These are phyloP conservation scores for Amesomyces nigricolor DNA, from an alignment of 2,329 filamentous ascomycete species.

Conservation along the genomic window DNA sequence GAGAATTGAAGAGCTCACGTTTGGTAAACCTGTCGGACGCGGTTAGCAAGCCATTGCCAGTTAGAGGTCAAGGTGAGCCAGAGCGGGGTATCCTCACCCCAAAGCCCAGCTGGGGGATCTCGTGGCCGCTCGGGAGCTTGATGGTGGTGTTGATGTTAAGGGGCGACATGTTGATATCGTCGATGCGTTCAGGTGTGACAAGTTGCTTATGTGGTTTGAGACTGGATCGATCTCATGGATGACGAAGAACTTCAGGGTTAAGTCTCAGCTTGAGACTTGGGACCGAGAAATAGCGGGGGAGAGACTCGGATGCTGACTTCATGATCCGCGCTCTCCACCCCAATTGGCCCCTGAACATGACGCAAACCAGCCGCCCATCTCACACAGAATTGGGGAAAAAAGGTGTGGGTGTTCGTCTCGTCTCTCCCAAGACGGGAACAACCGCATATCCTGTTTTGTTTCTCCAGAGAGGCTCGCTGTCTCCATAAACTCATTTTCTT, in stretches of 20 bases:
- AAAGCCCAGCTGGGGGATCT: slow-evolving; percentile 48
- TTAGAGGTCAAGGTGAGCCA: not conserved
- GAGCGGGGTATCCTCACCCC: slow-evolving; percentile 39
- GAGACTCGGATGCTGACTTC: too few relatives aligned
- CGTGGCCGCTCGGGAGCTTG: slow-evolving; percentile 51
- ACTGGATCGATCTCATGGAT: too few relatives aligned
- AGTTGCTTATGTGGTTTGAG: not conserved
- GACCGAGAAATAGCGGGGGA: too few relatives aligned
- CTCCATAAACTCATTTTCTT: too few relatives aligned
- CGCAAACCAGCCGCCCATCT: not conserved
- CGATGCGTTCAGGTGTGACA: not conserved
- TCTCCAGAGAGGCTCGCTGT: too few relatives aligned
- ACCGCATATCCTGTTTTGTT: too few relatives aligned
- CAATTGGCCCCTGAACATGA: too few relatives aligned
- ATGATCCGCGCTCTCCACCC: too few relatives aligned
- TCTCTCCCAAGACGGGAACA: too few relatives aligned
- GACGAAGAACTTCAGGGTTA: too few relatives aligned
- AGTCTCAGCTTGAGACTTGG: too few relatives aligned
- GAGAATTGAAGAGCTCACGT: not conserved
- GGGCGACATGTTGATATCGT: slow-evolving; percentile 38
- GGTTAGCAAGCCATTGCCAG: not conserved
- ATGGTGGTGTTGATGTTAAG: slow-evolving; percentile 43
- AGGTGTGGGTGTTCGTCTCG: too few relatives aligned
- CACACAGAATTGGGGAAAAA: not conserved
- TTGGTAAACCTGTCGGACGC: not conserved